Percentiles rank a stretch among this genome's conserved stretches.
These are phyloP conservation scores for Pseudopithomyces chartarum DNA, from an alignment of 2,329 filamentous ascomycete genomes.

Conservation along the genomic window DNA sequence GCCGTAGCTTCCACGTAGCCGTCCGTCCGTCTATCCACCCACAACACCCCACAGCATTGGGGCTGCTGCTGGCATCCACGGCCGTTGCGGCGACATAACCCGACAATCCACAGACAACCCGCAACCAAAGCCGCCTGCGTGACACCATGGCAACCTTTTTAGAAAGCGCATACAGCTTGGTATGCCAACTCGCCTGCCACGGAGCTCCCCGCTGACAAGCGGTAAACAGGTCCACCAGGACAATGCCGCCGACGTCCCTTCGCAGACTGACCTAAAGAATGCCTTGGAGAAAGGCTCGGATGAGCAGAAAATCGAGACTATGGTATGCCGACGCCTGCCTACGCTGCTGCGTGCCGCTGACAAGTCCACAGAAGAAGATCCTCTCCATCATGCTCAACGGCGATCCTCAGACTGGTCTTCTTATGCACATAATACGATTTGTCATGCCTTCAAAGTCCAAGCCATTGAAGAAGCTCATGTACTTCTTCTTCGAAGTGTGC, in stretches of 20 bases:
- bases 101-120: conserved; percentile 6
- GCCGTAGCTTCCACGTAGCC: conserved; percentile 41
- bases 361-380: conserved; percentile 70
- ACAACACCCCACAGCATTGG: conserved; percentile 35
- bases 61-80: conserved; percentile 30
- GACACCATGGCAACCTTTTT: conserved; percentile 89
- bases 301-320: conserved; percentile 87
- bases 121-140: conserved; percentile 10
- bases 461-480: conserved; percentile 93
- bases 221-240: conserved; percentile 75
- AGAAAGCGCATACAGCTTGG: conserved; percentile 93
- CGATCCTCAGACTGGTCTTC: conserved; percentile 89
- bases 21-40: conserved; percentile 41
- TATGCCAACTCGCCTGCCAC: conserved; percentile 36
- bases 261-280: conserved; percentile 86
- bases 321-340: conserved; percentile 40
- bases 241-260: conserved; percentile 91
- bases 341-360: conserved; percentile 45
- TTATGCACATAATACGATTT: conserved; percentile 99
- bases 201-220: conserved; percentile 38
- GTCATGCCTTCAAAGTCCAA: conserved; percentile 99
- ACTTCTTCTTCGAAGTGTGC: conserved; percentile 99
- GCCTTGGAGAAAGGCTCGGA: conserved; percentile 94
- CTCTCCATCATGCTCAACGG: conserved; percentile 98
- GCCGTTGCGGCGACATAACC: conserved; percentile 27